phyloP scores from a whole-genome alignment of 768 basidiomycete genomes.

The Trametes coccinea region DNA sequence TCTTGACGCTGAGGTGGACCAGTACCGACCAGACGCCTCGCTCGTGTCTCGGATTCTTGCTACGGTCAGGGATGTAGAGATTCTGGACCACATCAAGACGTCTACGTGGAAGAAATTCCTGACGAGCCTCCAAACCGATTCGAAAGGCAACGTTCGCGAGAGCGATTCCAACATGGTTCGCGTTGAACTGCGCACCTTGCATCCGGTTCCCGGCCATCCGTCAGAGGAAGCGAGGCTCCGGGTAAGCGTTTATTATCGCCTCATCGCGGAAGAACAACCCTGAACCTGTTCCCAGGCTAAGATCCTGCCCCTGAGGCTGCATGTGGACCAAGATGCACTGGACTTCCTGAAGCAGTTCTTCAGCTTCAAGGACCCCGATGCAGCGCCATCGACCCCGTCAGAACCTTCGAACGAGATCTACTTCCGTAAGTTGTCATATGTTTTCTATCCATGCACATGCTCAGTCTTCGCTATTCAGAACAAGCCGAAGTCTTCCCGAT shows the following conservation, averaged over 20 bases:
- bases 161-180: conserved; percentile 94
- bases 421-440: conserved; percentile 57
- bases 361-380: conserved; percentile 72
- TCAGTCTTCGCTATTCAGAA: conserved; percentile 46
- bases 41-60: conserved; percentile 67
- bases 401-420: conserved; percentile 54
- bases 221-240: conserved; percentile 78
- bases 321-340: conserved; percentile 97
- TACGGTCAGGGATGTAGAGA: conserved; percentile 75
- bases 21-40: conserved; percentile 54
- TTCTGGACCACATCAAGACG: conserved; percentile 96
- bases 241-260: conserved; percentile 44
- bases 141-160: conserved; percentile 85
- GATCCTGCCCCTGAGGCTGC: conserved; percentile 83
- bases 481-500: conserved; percentile 94
- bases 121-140: conserved; percentile 80
- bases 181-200: conserved; percentile 73
- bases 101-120: conserved; percentile 99
- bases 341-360: conserved; percentile 98
- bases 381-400: conserved; percentile 37
- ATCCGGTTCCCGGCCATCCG: conserved; percentile 65
- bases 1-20: conserved; percentile 65
- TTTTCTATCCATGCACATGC: background rate
- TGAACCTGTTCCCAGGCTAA: conserved; percentile 60
- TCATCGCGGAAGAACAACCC: conserved; percentile 1